phyloP scores from a whole-genome alignment of 768 basidiomycete genomes.

The Trametes cubensis region DNA sequence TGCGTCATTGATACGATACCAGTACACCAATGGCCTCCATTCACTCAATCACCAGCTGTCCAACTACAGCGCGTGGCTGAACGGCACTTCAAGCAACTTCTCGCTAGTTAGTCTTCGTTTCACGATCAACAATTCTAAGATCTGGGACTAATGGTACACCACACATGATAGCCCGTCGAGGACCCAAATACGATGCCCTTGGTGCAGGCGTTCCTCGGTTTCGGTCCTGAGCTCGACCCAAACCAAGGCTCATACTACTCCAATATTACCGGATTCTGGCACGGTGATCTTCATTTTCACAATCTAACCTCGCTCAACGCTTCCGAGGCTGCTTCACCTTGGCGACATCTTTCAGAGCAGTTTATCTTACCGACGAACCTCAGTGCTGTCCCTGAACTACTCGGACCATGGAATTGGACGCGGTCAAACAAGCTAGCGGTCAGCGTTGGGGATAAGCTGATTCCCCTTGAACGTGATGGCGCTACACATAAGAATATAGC shows the following conservation, averaged over 20 bases:
- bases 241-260: conserved; percentile 28
- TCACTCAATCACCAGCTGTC: conserved; percentile 59
- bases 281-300: conserved; percentile 59
- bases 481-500: conserved; percentile 46
- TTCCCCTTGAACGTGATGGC: conserved; percentile 38
- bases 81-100: conserved; percentile 20
- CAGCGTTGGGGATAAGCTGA: conserved; percentile 65
- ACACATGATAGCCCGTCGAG: conserved; percentile 2
- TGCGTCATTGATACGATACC: conserved; percentile 54
- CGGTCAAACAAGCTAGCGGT: conserved; percentile 62
- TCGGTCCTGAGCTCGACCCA: conserved; percentile 15
- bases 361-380: conserved; percentile 58
- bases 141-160: not conserved
- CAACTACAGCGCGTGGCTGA: conserved; percentile 30
- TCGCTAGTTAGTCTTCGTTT: conserved; percentile 14
- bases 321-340: conserved; percentile 43
- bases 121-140: not conserved
- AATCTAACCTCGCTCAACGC: conserved; percentile 59
- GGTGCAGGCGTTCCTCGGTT: conserved; percentile 5
- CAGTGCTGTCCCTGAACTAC: conserved; percentile 49
- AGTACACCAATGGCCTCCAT: conserved; percentile 66
- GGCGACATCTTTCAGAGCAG: conserved; percentile 53
- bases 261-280: conserved; percentile 81
- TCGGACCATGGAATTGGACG: conserved; percentile 74
- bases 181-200: conserved; percentile 17